Evolutionary conservation across 495 filamentous ascomycete species (phyloP).

Genomic region (Tuber microsphaerosporum): DNA sequence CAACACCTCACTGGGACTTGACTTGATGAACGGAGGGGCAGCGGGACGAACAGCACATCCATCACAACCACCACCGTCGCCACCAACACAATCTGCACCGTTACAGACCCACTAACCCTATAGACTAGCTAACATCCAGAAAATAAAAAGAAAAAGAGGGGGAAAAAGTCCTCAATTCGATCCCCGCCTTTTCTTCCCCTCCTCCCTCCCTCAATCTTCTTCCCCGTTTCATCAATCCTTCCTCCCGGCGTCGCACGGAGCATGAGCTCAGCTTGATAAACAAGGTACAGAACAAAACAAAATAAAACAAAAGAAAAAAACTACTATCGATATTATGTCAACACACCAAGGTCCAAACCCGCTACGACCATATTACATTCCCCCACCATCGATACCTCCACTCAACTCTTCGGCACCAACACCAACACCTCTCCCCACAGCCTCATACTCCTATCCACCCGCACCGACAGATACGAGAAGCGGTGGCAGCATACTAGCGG

Average conservation of each 20-base stretch:
- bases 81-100: background rate
- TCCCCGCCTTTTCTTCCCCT: background rate
- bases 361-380: constrained; percentile 87
- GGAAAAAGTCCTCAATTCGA: background rate
- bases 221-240: background rate
- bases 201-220: background rate
- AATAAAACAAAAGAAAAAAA: background rate
- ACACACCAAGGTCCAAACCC: constrained; percentile 62
- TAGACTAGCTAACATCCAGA: background rate
- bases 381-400: constrained; percentile 63
- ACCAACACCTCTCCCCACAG: constrained; percentile 16
- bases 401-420: constrained; percentile 18
- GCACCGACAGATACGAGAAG: constrained; percentile 12
- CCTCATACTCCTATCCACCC: constrained; percentile 28
- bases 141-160: constrained; percentile 7
- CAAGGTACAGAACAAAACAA: background rate
- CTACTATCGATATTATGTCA: constrained; percentile 47
- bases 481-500: constrained; percentile 42
- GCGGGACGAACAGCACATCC: background rate
- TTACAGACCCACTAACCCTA: background rate
- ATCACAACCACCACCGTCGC: background rate
- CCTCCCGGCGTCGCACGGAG: background rate
- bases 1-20: background rate
- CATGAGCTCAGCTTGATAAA: background rate
- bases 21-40: background rate